Base-by-base conservation (phyloP, 2,329 filamentous ascomycete species). In the Knoxdaviesia capensis region DNA sequence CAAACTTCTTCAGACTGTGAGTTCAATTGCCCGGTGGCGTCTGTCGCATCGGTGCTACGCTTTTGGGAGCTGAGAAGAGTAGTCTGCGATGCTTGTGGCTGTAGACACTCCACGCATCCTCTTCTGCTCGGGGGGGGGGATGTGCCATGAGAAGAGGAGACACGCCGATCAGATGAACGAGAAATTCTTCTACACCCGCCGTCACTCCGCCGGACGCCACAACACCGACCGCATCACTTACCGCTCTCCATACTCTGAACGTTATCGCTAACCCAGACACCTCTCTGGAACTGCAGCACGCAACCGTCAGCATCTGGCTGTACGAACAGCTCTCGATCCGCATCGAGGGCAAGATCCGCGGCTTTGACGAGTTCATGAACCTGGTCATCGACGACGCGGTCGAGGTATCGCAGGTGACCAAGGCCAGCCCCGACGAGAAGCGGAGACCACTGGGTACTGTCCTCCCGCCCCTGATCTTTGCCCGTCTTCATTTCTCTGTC, bases 321-420 rank as follows among this genome's bases (percentile, higher is more conserved):
- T 96, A 92, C 60, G 90, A 98, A 65, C 90, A 98, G 69, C 68
- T 96, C 42, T 77, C 78, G 9, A 87, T 94, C 55, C 73, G 90
- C 46, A 94, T 98, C 55, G 87, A 96, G 64, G 90, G 90, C 47
- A 94, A 88, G 65, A 94, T 98, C 50, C 75, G 90, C 86, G 87
- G 90, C 9, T 98, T 98, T 51, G 90, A 98, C 58, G 90, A 98
- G 61, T 98, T 96, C 65, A 94, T 98, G 87, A 98, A 98, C 64
- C 68, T 98, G 40, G 90, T 96, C 35, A 73, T 94, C 50, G 90
- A 98, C 55, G 86, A 98, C 52, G 90, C 90, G 31, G 76, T 94
- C 44, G 88, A 96, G 62, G 86, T 98, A 38, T 82, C 79, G 59
- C 73, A 85, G 55, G 68, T 83, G 43, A 86, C 81, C 48, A 93